Percentiles rank a stretch among this genome's conserved stretches.
Conservation (phyloP, 2,329 filamentous ascomycete genomes). For the Neopestalotiopsis sp. region DNA sequence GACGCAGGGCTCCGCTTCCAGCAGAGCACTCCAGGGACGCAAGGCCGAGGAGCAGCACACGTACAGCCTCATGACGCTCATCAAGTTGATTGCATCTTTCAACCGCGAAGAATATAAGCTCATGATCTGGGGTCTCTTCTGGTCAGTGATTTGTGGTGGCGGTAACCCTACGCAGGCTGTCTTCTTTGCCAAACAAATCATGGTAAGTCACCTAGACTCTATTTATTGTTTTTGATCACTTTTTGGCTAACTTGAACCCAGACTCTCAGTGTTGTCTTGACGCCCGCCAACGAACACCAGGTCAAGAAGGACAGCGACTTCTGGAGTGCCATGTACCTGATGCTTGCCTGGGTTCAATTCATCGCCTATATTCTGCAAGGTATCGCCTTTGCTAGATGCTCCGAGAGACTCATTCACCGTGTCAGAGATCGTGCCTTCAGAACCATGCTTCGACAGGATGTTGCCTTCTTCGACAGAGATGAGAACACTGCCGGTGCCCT, state of each 20-base stretch:
- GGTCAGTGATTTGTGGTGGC: constrained; percentile 77
- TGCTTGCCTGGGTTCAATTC: constrained; percentile 78
- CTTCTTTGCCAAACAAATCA: constrained; percentile 89
- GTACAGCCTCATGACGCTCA: constrained; percentile 75
- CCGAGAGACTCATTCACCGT: constrained; percentile 83
- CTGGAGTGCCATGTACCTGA: constrained; percentile 88
- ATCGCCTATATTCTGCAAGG: constrained; percentile 73
- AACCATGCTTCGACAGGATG: constrained; percentile 88
- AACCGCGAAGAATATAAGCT: constrained; percentile 74
- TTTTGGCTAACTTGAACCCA: constrained; percentile 27
- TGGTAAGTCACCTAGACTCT: constrained; percentile 43
- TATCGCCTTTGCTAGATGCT: constrained; percentile 79
- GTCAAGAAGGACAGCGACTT: constrained; percentile 78
- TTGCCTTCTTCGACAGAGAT: constrained; percentile 87
- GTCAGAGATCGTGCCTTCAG: constrained; percentile 85
- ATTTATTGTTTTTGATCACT: background rate
- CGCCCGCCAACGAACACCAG: constrained; percentile 52
- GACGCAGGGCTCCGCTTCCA: constrained; percentile 69
- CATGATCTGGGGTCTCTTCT: constrained; percentile 77
- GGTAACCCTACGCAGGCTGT: constrained; percentile 80
- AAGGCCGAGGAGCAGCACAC: constrained; percentile 54
- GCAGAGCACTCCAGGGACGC: constrained; percentile 67
- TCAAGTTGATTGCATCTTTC: constrained; percentile 81
- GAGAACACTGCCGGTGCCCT: constrained; percentile 89
- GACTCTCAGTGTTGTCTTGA: constrained; percentile 45